Evolutionary conservation across 2,329 filamentous ascomycete species (phyloP), one percentile per base, ranked within the genome.

Genomic region (Talaromyces rugulosus): DNA sequence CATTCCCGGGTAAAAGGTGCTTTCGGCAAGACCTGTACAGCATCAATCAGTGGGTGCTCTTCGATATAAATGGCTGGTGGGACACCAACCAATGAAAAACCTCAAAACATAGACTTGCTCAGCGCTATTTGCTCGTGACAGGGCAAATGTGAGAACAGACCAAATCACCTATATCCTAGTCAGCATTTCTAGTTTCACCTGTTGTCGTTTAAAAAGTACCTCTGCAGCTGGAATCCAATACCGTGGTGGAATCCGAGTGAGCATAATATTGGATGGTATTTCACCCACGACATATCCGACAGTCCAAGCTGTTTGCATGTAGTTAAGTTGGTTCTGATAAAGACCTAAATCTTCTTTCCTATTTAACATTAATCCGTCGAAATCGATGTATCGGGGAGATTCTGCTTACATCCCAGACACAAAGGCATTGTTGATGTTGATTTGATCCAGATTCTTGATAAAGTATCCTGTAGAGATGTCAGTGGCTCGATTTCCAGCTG

Each of bases 211-310:
- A 74, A 1, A 77, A 75, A 47, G 74, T 71, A 71, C 74, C 67
- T 83, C 81, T 66, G 77, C 77, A 1, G 74, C 69, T 1, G 81
- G 81, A 56, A 83, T 79, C 79, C 80, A 83, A 57, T 78, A 76
- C 14, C 75, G 73, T 2, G 81, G 80, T 8, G 77, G 75, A 14
- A 83, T 67, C 9, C 77, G 75, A 1, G 81, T 84, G 5, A 85
- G 71, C 6, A 84, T 72, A 9, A 85, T 74, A 62, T 84, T 83
- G 53, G 75, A 80, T 0, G 81, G 81, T 12, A 83, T 76, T 60
- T 83, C 74, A 3, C 80, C 81, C 56, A 88, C 75, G 0, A 85
- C 82, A 65, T 88, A 88, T 8, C 86, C 86, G 0, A 84, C 79
- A 0, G 83, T 87, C 78, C 85, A 88, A 31, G 79, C 81, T 0